Conservation (phyloP, 495 filamentous ascomycete species). For the Trichoderma virens region DNA sequence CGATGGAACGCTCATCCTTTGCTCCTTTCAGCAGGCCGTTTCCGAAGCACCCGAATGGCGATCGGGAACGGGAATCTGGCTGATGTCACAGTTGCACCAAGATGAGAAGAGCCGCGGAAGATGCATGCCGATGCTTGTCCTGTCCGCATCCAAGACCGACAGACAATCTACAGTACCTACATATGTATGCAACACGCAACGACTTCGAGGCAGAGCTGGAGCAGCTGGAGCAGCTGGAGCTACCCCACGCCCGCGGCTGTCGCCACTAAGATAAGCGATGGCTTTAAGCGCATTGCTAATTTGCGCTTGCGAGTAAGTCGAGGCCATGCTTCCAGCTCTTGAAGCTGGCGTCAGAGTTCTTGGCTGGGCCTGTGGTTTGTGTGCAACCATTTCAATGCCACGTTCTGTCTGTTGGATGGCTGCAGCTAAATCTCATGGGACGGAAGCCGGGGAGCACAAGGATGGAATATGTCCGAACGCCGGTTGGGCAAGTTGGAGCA, state of each 20-base stretch:
- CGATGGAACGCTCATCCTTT: not conserved
- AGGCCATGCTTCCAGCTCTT: too few relatives aligned
- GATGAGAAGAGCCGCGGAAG: not conserved
- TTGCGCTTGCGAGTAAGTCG: too few relatives aligned
- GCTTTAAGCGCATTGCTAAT: not conserved
- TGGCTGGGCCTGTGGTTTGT: not conserved
- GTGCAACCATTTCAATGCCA: not conserved
- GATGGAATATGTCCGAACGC: conserved; percentile 1
- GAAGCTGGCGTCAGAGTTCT: not conserved
- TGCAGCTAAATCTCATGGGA: conserved; percentile 3
- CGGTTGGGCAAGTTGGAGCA: not conserved
- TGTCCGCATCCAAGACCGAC: too few relatives aligned
- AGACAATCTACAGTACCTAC: not conserved
- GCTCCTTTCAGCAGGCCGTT: not conserved
- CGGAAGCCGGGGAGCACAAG: not conserved
- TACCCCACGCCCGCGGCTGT: not conserved
- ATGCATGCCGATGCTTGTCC: not conserved
- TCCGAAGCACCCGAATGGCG: not conserved
- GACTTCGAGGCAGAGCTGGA: not conserved
- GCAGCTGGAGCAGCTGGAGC: not conserved
- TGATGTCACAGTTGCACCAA: not conserved
- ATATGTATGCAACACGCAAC: not conserved
- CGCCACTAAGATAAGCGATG: conserved; percentile 1
- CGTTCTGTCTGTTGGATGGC: conserved; percentile 5
- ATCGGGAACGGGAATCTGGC: conserved; percentile 4